A percentile compares a stretch with the other conserved stretches of the same genome.
These are phyloP conservation scores for Yarrowia phangngaensis DNA, from an alignment of 805 yeast species.

Conservation along the genomic window DNA sequence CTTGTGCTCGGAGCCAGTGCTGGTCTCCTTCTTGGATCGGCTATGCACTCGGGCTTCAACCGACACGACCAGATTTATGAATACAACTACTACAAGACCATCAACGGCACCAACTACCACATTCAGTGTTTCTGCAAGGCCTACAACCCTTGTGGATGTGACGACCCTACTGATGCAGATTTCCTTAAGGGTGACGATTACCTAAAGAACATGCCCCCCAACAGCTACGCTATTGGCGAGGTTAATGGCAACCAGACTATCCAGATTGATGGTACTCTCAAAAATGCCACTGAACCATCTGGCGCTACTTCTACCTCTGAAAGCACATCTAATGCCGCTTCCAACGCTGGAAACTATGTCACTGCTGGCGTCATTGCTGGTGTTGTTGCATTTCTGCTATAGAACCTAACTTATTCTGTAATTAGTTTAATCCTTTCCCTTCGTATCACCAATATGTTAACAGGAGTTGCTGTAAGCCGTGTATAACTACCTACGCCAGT, in stretches of 20 bases:
- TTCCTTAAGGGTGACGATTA: constrained; percentile 28
- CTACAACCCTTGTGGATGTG: constrained; percentile 32
- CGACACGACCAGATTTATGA: constrained; percentile 29
- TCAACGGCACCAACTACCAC: constrained; percentile 31
- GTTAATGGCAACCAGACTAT: constrained; percentile 22
- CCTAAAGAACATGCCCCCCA: constrained; percentile 28
- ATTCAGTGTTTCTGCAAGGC: constrained; percentile 31
- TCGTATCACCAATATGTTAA: too few relatives aligned
- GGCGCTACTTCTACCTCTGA: neutral
- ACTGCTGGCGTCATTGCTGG: constrained; percentile 15
- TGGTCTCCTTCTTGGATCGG: constrained; percentile 8
- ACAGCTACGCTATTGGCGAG: constrained; percentile 13
- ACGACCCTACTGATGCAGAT: constrained; percentile 19
- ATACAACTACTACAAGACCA: constrained; percentile 30
- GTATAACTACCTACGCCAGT: too few relatives aligned
- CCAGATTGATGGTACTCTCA: constrained; percentile 31
- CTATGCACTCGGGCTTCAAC: constrained; percentile 15
- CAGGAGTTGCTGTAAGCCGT: too few relatives aligned
- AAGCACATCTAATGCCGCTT: neutral
- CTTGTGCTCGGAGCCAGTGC: constrained; percentile 26
- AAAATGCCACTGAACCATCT: constrained; percentile 20
- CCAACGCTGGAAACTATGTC: neutral
- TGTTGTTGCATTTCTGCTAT: neutral
- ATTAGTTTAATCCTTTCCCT: too few relatives aligned
- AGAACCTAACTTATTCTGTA: too few relatives aligned